Percentiles rank a stretch among this genome's conserved stretches.
Conservation (phyloP, 164 flowering plant species). For the Vitis labrusca region DNA sequence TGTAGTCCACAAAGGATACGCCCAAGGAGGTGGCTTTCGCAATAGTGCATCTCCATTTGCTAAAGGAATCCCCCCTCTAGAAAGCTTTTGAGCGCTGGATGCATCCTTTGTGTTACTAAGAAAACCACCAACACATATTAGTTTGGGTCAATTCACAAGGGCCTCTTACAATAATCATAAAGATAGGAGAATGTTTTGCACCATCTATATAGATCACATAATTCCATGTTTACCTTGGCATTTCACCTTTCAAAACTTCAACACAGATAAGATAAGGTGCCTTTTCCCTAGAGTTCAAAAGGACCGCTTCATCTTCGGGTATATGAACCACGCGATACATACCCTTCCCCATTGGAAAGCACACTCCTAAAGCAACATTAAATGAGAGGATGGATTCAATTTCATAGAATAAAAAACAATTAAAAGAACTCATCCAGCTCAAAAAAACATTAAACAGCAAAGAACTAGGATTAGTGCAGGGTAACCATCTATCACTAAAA, state of each 20-base stretch:
- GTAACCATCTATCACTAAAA: not conserved
- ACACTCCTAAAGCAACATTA: constrained; percentile 56
- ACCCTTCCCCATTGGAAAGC: constrained; percentile 97
- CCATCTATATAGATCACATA: not conserved
- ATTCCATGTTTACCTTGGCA: constrained; percentile 51
- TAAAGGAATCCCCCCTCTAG: constrained; percentile 90
- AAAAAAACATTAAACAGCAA: not conserved
- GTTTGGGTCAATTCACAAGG: not conserved
- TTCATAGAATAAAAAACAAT: not conserved
- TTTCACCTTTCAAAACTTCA: constrained; percentile 92
- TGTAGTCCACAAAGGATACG: constrained; percentile 81
- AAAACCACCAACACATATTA: not conserved
- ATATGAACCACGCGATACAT: constrained; percentile 91
- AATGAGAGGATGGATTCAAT: not conserved
- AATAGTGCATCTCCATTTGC: constrained; percentile 95
- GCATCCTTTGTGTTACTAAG: constrained; percentile 62
- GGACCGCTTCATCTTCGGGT: constrained; percentile 97
- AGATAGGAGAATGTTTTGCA: not conserved
- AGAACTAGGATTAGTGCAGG: not conserved
- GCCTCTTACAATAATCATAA: too few species aligned
- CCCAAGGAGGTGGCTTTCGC: constrained; percentile 99
- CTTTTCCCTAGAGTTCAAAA: constrained; percentile 96
- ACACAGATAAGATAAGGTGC: constrained; percentile 94
- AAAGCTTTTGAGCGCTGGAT: constrained; percentile 65
- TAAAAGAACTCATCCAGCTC: not conserved